Conservation (phyloP, 2,329 filamentous ascomycete species). For the Penicillium sp. region DNA sequence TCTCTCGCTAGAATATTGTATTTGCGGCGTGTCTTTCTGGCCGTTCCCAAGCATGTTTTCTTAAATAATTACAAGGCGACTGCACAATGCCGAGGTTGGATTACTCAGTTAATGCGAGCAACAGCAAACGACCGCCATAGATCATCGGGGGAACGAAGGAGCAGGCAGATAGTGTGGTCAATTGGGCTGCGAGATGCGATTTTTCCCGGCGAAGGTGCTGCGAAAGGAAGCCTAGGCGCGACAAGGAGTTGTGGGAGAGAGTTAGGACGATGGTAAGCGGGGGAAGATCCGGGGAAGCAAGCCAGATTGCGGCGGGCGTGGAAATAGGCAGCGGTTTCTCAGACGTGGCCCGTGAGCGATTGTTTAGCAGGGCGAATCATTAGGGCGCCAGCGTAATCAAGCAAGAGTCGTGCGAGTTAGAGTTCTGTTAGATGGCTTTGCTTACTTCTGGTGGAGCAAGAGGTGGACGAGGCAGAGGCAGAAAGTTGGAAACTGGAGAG, state of each 20-base stretch:
- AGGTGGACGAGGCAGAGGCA: not conserved
- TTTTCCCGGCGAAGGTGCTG: not conserved
- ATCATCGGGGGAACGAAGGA: not conserved
- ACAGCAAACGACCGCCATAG: not conserved
- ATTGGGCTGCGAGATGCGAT: not conserved
- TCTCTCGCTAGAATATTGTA: not conserved
- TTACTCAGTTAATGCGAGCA: not conserved
- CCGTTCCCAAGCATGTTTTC: slow-evolving; percentile 5
- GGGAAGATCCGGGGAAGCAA: slow-evolving; percentile 7
- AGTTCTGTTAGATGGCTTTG: no score
- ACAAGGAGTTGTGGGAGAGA: not conserved
- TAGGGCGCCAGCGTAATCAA: not conserved
- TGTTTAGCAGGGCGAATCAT: not conserved
- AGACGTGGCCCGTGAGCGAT: not conserved
- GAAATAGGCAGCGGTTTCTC: not conserved
- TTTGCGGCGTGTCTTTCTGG: not conserved
- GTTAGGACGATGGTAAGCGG: slow-evolving; percentile 1
- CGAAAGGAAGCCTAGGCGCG: not conserved
- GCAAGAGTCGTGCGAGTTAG: not conserved
- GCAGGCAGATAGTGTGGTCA: not conserved
- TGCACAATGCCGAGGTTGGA: slow-evolving; percentile 6
- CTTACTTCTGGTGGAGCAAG: not conserved
- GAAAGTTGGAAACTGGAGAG: slow-evolving; percentile 1
- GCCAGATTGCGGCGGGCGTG: not conserved
- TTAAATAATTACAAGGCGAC: not conserved